A percentile compares a stretch with the other conserved stretches of the same genome.
phyloP scores from a whole-genome alignment of 345 rosid species.

The Gossypium thurberi region DNA sequence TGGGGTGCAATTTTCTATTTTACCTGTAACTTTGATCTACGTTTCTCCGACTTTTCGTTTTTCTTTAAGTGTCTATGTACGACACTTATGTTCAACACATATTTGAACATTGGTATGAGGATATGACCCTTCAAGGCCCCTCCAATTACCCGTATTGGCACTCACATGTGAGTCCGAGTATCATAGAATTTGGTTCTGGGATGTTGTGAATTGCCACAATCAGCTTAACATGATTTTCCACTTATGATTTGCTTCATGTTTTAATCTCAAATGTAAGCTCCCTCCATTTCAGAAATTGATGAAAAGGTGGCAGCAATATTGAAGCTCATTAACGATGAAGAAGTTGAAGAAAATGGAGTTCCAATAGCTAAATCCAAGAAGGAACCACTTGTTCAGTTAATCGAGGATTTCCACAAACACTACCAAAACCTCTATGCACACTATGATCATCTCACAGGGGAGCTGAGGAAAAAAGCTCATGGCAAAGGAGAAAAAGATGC shows the following conservation, averaged over 20 bases:
- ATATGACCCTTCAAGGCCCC: not conserved
- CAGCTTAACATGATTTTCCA: slow-evolving; percentile 3
- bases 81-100: not conserved
- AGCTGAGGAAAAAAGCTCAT: slow-evolving; percentile 50
- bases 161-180: not conserved
- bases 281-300: slow-evolving; percentile 59
- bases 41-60: not conserved
- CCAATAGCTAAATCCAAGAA: slow-evolving; percentile 33
- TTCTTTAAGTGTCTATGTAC: not conserved
- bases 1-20: not conserved
- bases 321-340: slow-evolving; percentile 56
- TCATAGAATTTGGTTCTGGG: not conserved
- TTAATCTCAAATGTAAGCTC: slow-evolving; percentile 12
- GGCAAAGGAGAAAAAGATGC: slow-evolving; percentile 42
- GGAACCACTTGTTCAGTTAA: slow-evolving; percentile 50
- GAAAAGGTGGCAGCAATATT: slow-evolving; percentile 64
- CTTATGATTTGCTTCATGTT: slow-evolving; percentile 13
- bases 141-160: not conserved
- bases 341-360: slow-evolving; percentile 40
- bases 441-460: slow-evolving; percentile 73
- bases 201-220: not conserved
- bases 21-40: not conserved
- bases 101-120: not conserved
- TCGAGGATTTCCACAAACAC: slow-evolving; percentile 64
- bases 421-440: slow-evolving; percentile 59